phyloP scores from a whole-genome alignment of 139 green algal genomes.

The Chlorella sp. region DNA sequence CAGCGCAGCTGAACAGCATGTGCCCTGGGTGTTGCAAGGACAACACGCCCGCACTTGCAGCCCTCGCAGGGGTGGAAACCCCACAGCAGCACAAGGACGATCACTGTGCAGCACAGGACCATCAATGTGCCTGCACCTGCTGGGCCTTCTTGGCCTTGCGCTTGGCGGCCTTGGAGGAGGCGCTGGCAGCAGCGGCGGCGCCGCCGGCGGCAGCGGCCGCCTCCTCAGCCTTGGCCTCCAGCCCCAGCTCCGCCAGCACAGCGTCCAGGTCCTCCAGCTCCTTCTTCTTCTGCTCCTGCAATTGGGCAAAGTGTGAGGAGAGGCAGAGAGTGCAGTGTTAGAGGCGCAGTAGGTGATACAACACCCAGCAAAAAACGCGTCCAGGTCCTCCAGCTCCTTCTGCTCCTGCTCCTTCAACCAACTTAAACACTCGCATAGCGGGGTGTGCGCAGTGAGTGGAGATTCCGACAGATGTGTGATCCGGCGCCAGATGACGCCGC shows the following conservation, averaged over 20 bases:
- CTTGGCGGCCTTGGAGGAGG: constrained; percentile 44
- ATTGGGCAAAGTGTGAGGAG: neutral
- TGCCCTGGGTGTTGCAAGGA: too few relatives aligned
- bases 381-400: neutral
- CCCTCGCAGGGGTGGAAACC: too few relatives aligned
- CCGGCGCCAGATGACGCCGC: too few relatives aligned
- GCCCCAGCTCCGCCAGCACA: constrained; percentile 61
- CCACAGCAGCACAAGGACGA: too few relatives aligned
- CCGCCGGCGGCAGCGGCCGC: neutral
- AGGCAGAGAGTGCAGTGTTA: neutral
- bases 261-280: constrained; percentile 62
- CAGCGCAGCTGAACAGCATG: too few relatives aligned
- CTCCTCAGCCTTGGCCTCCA: constrained; percentile 33
- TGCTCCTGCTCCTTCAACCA: neutral
- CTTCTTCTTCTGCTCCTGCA: constrained; percentile 62
- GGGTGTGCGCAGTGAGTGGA: too few relatives aligned
- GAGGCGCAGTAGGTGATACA: too few relatives aligned
- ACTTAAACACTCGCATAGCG: too few relatives aligned
- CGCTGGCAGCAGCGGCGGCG: neutral
- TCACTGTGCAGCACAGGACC: too few relatives aligned
- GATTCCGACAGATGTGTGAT: too few relatives aligned
- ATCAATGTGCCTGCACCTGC: neutral
- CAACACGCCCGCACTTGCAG: too few relatives aligned
- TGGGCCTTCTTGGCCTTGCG: constrained; percentile 43
- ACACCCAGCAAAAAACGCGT: neutral